Evolutionary conservation across 805 yeast species (phyloP), one percentile per base, ranked within the genome.

Genomic region (Candida insectalens): DNA sequence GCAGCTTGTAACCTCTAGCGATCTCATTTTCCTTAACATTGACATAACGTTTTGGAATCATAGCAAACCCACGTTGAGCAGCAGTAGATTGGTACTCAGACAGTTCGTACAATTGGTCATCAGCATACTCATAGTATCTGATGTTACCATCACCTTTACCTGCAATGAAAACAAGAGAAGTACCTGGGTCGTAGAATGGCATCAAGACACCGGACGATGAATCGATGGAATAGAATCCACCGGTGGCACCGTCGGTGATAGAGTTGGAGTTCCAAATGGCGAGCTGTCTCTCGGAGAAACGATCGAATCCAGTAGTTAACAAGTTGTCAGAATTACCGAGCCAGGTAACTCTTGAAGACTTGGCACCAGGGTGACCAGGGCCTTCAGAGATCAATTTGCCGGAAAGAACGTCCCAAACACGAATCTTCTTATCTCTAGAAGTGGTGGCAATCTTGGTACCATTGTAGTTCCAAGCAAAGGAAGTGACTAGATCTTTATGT

Each of bases 121-220:
- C 74, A 41, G 77, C 85, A 56, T 72, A 85, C 63, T 92, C 98
- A 53, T 65, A 92, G 61, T 89, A 89, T 51, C 96, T 83, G 49
- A 92, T 84, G 56, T 89, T 92, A 48, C 97, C 97, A 57, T 92
- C 98, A 57, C 96, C 96, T 59, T 92, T 89, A 46, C 98, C 99
- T 21, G 95, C 97, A 40, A 92, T 63, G 51, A 81, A 92, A 39
- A 92, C 66, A 38, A 88, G 74, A 36, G 77, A 74, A 29, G 83
- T 87, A 23, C 82, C 71, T 19, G 74, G 82, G 53, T 92, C 99
- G 53, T 63, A 92, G 49, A 82, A 73, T 19, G 98, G 98, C 72
- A 92, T 82, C 56, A 88, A 63, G 27, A 92, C 83, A 47, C 99
- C 98, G 2, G 96, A 82, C 4, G 94, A 80, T 17, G 94, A 73